Percentiles rank a stretch among this genome's conserved stretches.
Evolutionary conservation across 2,329 filamentous ascomycete genomes (phyloP).

Genomic region (Lasiodiplodia sp.): DNA sequence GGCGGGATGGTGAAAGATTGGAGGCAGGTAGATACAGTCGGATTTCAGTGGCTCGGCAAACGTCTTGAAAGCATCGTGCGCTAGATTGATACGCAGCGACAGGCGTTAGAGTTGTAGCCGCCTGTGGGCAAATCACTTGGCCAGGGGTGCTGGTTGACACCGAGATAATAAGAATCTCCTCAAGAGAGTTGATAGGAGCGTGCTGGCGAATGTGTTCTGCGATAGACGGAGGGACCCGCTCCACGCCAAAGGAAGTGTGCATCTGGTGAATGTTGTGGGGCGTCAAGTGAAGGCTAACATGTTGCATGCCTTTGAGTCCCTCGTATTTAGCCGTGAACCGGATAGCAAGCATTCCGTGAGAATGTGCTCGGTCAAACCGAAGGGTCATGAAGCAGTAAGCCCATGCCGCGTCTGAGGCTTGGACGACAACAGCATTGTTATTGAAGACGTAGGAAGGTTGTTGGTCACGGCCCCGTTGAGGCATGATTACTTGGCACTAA

Average conservation of each 20-base stretch:
- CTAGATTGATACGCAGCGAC: background rate
- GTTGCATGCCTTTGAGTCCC: background rate
- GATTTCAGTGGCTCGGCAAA: slow-evolving; percentile 7
- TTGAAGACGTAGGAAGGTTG: background rate
- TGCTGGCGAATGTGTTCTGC: slow-evolving; percentile 3
- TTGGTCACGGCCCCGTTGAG: background rate
- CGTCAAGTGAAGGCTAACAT: background rate
- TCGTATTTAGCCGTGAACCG: background rate
- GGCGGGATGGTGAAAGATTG: slow-evolving; percentile 2
- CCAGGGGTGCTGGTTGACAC: background rate
- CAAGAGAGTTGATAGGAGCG: background rate
- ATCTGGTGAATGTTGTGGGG: background rate
- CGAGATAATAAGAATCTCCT: background rate
- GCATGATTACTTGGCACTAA: background rate
- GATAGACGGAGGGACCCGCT: background rate
- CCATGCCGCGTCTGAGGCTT: background rate
- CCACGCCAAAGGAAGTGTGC: background rate
- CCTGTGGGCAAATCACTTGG: background rate
- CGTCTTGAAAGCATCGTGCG: slow-evolving; percentile 1
- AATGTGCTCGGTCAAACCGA: background rate
- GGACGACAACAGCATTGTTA: background rate
- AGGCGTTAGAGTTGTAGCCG: background rate
- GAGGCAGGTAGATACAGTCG: background rate
- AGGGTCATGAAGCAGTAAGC: slow-evolving; percentile 2
- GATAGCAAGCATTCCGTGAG: background rate